Evolutionary conservation across 2,329 filamentous ascomycete genomes (phyloP).

Genomic region (Amauroascus verrucosus): DNA sequence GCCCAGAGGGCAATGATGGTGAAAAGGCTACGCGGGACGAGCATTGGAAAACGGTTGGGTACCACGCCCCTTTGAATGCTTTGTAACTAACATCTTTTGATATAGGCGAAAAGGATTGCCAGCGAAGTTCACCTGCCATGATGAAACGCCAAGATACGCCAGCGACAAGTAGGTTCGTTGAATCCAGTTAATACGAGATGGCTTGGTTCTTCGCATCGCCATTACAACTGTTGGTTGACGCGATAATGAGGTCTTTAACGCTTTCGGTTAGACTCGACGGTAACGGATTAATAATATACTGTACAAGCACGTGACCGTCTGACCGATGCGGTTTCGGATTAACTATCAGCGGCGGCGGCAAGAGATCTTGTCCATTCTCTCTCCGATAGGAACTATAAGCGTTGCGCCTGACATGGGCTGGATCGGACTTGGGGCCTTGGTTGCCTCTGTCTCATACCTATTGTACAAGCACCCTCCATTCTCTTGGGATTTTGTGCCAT

Average conservation of each 20-base stretch:
- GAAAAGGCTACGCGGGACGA: neutral
- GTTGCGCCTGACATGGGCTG: constrained; percentile 31
- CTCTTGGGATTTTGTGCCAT: constrained; percentile 22
- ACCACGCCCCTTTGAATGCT: neutral
- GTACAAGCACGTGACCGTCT: too few species aligned
- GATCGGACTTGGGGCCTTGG: constrained; percentile 30
- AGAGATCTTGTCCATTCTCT: too few species aligned
- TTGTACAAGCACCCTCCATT: constrained; percentile 32
- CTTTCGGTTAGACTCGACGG: too few species aligned
- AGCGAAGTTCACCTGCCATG: neutral
- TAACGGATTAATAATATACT: too few species aligned
- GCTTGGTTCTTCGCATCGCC: too few species aligned
- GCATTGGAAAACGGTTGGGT: neutral
- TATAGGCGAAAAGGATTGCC: too few species aligned
- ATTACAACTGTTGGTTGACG: too few species aligned
- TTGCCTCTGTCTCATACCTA: constrained; percentile 33
- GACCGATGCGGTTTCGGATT: too few species aligned
- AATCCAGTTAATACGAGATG: too few species aligned
- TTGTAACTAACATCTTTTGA: neutral
- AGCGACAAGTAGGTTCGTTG: neutral
- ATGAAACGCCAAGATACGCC: neutral
- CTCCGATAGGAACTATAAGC: neutral
- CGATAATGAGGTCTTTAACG: too few species aligned
- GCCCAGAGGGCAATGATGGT: neutral
- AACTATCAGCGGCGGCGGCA: too few species aligned